Evolutionary conservation across 768 basidiomycete species (phyloP), one percentile per base, ranked within the genome.

Genomic region (Mycena venus): DNA sequence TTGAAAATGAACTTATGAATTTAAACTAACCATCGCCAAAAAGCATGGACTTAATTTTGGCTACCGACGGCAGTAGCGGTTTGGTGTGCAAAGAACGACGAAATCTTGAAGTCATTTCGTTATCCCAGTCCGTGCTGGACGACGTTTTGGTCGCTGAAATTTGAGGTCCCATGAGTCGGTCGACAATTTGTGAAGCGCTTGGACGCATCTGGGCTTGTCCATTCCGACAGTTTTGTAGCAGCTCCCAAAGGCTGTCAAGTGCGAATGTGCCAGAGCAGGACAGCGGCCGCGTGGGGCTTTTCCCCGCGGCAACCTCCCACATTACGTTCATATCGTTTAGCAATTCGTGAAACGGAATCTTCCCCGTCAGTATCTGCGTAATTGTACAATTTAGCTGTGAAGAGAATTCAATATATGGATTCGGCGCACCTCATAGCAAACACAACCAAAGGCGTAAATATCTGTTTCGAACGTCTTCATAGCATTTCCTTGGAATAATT

Each of bases 401-500:
- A n/a, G n/a, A n/a, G 42, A 27, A 32, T n/a, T n/a, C 34, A 34
- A 49, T 15, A 12, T 38, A 15, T 19, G 2, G 19, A 47, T 6
- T n/a, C 21, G 36, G 23, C 19, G 21, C 12, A 84, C 84, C 78
- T 80, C 84, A 44, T 85, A 61, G 40, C 60, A 42, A 27, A 61
- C 40, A 29, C 60, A 61, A 29, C 25, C 60, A 12, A 61, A 61
- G 4, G 60, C 38, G 29, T 61, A 61, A 11, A 61, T 14, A 44
- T 61, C 60, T 12, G 60, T 15, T 14, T 47, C 27, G 61, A 63
- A 17, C 32, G 29, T n/a, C n/a, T n/a, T n/a, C n/a, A n/a, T n/a
- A n/a, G n/a, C n/a, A n/a, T n/a, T n/a, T n/a, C n/a, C n/a, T n/a
- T n/a, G n/a, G n/a, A n/a, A n/a, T n/a, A n/a, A n/a, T n/a, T n/a